Base-by-base conservation (phyloP, 208 protist species). In the Jaenimonas drosophilae region DNA sequence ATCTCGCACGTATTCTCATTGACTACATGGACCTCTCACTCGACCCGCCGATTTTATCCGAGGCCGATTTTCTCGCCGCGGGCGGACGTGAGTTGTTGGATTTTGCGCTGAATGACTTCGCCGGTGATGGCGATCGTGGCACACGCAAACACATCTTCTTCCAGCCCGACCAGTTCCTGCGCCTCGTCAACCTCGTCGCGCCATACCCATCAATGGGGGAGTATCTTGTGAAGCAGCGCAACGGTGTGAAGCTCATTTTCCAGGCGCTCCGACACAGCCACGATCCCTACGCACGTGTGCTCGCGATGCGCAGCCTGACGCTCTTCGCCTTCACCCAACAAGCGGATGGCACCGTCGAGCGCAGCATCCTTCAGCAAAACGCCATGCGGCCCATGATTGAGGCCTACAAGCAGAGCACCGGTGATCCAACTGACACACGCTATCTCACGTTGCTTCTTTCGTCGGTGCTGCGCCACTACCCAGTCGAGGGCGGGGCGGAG, bases 21-120 rank as follows among this genome's bases (percentile, higher is more conserved):
- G 86, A 94, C 45, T 57, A 87, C 65, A 88, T 90, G 76, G 86
- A 94, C 51, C 65, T 94, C 33, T 82, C 78, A 20, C 51, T 94
- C n/a, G 81, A 90, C 49, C 76, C 67, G 0, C 79, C 81, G 0
- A 66, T 81, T 28, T 47, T 87, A n/a, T 21, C 30, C 26, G 73
- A 90, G 55, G 58, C 55, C n/a, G 72, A 75, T 19, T 69, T 94
- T 27, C 56, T 91, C 28, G 66, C 58, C 0, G 68, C 67, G 0
- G 75, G 78, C 16, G 81, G 74, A 5, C 54, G 65, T 43, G 69
- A 84, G 33, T 64, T 94, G 41, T 63, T 91, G 16, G 65, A 85
- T 50, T 88, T 91, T 62, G 70, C 65, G 37, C 56, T 90, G 12
- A 75, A 89, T 4, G 84, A 92, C 59, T 88, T 89, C 66, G 75